A percentile compares a stretch with the other conserved stretches of the same genome.
Evolutionary conservation across 257 asterid genomes (phyloP).

Genomic region (Anisodus acutangulus): DNA sequence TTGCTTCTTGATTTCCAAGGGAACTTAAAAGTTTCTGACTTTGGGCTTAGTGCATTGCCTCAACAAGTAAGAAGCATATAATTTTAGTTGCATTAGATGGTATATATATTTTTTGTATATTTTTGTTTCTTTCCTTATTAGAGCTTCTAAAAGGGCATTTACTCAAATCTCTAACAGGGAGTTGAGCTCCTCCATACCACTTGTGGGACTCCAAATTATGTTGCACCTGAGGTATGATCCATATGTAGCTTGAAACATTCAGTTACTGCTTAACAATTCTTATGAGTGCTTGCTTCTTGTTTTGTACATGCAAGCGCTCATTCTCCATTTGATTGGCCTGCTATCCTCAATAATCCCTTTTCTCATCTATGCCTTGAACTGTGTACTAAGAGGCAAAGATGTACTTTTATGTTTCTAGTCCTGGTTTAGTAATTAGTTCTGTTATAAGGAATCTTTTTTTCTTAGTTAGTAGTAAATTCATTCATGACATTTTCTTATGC

Average conservation of each 20-base stretch:
- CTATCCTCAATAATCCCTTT: background rate
- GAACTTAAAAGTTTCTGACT: slow-evolving; percentile 91
- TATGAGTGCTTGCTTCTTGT: background rate
- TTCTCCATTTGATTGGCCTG: slow-evolving; percentile 5
- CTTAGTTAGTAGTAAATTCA: background rate
- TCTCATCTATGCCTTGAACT: background rate
- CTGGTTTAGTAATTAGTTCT: background rate
- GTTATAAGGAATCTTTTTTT: background rate
- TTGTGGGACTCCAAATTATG: slow-evolving; percentile 96
- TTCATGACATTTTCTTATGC: background rate
- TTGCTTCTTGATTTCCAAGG: slow-evolving; percentile 88
- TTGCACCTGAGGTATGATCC: slow-evolving; percentile 88
- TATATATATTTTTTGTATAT: too few relatives aligned
- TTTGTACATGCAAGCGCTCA: background rate
- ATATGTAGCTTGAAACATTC: background rate
- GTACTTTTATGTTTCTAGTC: background rate
- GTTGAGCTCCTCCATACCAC: slow-evolving; percentile 92
- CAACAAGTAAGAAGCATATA: slow-evolving; percentile 59
- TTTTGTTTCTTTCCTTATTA: slow-evolving; percentile 21
- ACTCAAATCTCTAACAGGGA: slow-evolving; percentile 60
- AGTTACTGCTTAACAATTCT: background rate
- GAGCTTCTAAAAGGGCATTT: background rate
- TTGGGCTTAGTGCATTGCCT: slow-evolving; percentile 93
- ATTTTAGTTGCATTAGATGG: slow-evolving; percentile 1
- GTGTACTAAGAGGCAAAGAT: background rate